Evolutionary conservation across 164 flowering plant species (phyloP), one percentile per base, ranked within the genome.

Genomic region (Euptelea pleiosperma): DNA sequence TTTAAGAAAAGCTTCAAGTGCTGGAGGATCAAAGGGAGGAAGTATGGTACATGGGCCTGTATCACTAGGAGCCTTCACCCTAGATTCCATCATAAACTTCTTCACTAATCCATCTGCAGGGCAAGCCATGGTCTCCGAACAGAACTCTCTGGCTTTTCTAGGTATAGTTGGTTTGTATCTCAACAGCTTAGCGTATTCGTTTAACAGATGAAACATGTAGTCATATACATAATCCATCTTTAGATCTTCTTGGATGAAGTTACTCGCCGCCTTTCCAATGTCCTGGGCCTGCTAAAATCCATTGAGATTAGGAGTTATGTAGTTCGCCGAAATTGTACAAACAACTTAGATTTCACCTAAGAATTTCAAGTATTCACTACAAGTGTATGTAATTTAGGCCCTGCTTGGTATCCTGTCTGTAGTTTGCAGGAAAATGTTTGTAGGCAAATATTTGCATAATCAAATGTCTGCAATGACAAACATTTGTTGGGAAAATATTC

Each of bases 141-240:
- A 78, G 1, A 72, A 18, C 60, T 73, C 82, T 0, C 49, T 28
- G 0, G 83, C 85, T 0, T 61, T 58, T 16, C 47, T 39, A 19
- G 90, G 82, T 3, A 65, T 53, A 0, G 53, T 52, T 1, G 86
- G 85, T 55, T 75, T 76, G 72, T 65, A 84, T 9, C 45, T 84
- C 66, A 78, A 49, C 26, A 85, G 77, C 63, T 80, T 82, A 1
- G 77, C 72, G 21, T 85, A 82, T 45, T 77, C 85, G 6, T 50
- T 75, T n/a, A 84, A 31, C 10, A 80, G 56, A 68, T 82, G 81
- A 63, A 77, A 77, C 85, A 82, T 79, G 85, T 82, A 82, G 46
- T 78, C 85, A 45, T 84, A 82, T 26, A 84, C 79, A 57, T 69
- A 67, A 0, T 76, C 77, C 87, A 85, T 85, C 62, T 64, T 79